Conservation (phyloP, 2,329 filamentous ascomycete species). For the Chaetothyriales sp. region DNA sequence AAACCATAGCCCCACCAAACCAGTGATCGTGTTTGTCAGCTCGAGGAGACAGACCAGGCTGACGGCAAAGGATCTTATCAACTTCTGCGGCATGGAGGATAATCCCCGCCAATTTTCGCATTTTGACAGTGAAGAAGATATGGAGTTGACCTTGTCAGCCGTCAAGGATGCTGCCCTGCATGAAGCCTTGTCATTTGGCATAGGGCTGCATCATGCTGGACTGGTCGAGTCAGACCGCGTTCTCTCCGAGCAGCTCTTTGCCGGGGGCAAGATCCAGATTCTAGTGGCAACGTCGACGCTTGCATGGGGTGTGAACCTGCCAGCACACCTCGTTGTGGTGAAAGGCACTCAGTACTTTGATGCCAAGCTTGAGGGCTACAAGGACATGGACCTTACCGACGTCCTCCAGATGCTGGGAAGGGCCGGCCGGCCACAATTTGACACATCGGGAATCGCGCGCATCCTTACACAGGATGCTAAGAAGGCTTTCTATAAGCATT, state of each 20-base stretch:
- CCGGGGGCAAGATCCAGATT: conserved; percentile 97
- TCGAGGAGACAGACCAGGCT: conserved; percentile 88
- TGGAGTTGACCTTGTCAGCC: conserved; percentile 71
- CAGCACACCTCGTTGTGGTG: conserved; percentile 90
- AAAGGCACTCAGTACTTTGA: conserved; percentile 98
- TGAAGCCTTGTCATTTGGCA: conserved; percentile 93
- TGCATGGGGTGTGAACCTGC: conserved; percentile 95
- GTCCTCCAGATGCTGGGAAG: conserved; percentile 96
- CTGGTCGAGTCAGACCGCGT: conserved; percentile 88
- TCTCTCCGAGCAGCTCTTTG: conserved; percentile 82
- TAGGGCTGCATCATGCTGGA: conserved; percentile 92
- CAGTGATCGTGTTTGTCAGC: conserved; percentile 95
- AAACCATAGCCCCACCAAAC: conserved; percentile 87
- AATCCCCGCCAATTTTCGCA: conserved; percentile 84
- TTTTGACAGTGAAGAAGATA: conserved; percentile 79
- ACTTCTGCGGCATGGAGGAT: conserved; percentile 96
- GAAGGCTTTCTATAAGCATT: conserved; percentile 99
- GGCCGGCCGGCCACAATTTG: conserved; percentile 90
- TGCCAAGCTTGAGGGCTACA: conserved; percentile 93
- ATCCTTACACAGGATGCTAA: conserved; percentile 97
- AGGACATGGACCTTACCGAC: conserved; percentile 97
- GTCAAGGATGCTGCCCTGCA: conserved; percentile 88
- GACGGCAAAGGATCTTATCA: conserved; percentile 92
- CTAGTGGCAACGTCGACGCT: conserved; percentile 90
- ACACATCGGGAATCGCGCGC: conserved; percentile 78